A percentile compares a stretch with the other conserved stretches of the same genome.
phyloP scores from a whole-genome alignment of 345 rosid species.

The Eucalyptus paniculata region DNA sequence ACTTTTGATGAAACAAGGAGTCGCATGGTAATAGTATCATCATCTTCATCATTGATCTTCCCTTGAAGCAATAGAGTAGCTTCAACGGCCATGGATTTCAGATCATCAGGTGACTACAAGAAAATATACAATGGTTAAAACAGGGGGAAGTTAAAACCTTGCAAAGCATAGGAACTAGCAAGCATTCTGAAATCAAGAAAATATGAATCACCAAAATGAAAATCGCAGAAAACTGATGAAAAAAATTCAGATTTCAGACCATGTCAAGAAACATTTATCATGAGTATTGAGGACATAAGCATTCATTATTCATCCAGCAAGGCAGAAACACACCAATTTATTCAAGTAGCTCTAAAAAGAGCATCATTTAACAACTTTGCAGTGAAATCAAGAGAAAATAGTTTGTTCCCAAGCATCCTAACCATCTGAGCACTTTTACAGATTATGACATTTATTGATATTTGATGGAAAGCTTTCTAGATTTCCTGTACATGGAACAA shows the following conservation, averaged over 20 bases:
- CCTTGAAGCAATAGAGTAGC: slow-evolving; percentile 78
- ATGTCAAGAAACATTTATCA: background rate
- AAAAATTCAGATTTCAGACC: background rate
- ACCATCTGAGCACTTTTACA: background rate
- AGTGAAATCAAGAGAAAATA: background rate
- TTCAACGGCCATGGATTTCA: slow-evolving; percentile 95
- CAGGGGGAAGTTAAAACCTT: background rate
- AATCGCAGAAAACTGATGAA: background rate
- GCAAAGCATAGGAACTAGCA: background rate
- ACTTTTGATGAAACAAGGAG: slow-evolving; percentile 83
- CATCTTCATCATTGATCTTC: slow-evolving; percentile 79
- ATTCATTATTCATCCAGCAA: background rate
- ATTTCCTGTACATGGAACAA: background rate
- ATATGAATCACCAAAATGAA: background rate
- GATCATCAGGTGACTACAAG: slow-evolving; percentile 71
- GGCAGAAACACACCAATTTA: background rate
- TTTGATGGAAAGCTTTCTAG: background rate
- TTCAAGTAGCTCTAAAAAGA: background rate
- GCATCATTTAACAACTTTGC: background rate
- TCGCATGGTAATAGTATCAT: slow-evolving; percentile 41
- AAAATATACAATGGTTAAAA: background rate
- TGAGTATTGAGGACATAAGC: background rate
- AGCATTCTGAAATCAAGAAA: background rate
- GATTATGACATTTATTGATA: background rate
- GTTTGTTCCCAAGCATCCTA: background rate